Percentiles rank a stretch among this genome's conserved stretches.
phyloP scores from a whole-genome alignment of 106 monocot species.

The Platanthera zijinensis region DNA sequence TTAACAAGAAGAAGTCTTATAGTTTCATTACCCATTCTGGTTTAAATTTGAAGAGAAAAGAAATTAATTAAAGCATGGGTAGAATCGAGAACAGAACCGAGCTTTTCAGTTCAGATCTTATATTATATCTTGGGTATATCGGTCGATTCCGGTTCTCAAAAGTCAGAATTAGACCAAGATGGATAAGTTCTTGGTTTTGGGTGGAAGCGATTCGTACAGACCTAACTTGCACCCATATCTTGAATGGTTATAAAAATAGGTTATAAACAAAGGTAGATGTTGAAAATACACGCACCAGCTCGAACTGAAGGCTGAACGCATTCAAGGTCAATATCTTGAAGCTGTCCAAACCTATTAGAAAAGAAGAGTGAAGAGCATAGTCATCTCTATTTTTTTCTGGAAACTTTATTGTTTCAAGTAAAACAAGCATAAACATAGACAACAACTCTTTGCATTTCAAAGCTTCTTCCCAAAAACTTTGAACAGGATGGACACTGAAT shows the following conservation, averaged over 20 bases:
- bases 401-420: not conserved
- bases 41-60: no score
- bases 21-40: no score
- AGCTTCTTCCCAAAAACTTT: not conserved
- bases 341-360: slow-evolving; percentile 80
- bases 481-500: not conserved
- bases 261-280: not conserved
- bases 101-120: no score
- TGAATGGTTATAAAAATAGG: not conserved
- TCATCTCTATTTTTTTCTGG: not conserved
- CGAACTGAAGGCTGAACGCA: slow-evolving; percentile 70
- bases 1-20: no score
- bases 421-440: not conserved
- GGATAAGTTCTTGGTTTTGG: not conserved
- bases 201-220: not conserved
- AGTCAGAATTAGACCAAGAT: not conserved
- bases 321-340: slow-evolving; percentile 68
- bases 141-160: not conserved
- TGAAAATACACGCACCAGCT: slow-evolving; percentile 36
- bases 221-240: not conserved
- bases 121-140: no score
- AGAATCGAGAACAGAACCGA: no score
- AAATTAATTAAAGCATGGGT: no score
- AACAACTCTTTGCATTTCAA: not conserved
- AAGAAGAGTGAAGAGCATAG: slow-evolving; percentile 5